phyloP scores from a whole-genome alignment of 2,329 filamentous ascomycete genomes.

The Acrocalymma vagum region DNA sequence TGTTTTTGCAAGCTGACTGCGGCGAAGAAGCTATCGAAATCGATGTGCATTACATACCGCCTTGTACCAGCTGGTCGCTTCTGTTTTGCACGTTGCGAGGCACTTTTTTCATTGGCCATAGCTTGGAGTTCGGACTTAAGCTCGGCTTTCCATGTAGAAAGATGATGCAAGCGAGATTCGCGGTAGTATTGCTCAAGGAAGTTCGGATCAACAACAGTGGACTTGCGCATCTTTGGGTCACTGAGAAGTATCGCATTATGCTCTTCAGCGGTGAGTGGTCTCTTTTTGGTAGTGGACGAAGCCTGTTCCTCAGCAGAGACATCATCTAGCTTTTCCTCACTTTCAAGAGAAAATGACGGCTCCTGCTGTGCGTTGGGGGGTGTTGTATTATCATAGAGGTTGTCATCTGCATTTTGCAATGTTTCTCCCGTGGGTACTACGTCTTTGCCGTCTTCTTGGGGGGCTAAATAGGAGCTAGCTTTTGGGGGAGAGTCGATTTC shows the following conservation, averaged over 20 bases:
- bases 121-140: conserved; percentile 88
- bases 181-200: conserved; percentile 96
- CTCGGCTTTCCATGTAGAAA: conserved; percentile 96
- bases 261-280: conserved; percentile 81
- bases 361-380: conserved; percentile 16
- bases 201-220: conserved; percentile 89
- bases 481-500: conserved; percentile 40
- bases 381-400: conserved; percentile 29
- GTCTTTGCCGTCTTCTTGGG: conserved; percentile 14
- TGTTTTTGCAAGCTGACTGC: conserved; percentile 84
- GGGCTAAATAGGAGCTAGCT: conserved; percentile 31
- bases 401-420: conserved; percentile 26
- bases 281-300: conserved; percentile 6
- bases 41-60: conserved; percentile 90
- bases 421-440: conserved; percentile 7
- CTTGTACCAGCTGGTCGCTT: conserved; percentile 70
- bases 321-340: conserved; percentile 13
- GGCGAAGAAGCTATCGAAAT: conserved; percentile 99
- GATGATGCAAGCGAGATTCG: conserved; percentile 91
- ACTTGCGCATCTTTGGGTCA: conserved; percentile 86
- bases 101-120: conserved; percentile 74
- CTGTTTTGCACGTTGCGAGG: conserved; percentile 58
- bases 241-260: conserved; percentile 87
- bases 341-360: background rate
- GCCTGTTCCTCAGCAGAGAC: conserved; percentile 9